Percentiles rank a stretch among this genome's conserved stretches.
Evolutionary conservation across 1,284 basidiomycete species (phyloP).

Genomic region (Moesziomyces antarcticus): DNA sequence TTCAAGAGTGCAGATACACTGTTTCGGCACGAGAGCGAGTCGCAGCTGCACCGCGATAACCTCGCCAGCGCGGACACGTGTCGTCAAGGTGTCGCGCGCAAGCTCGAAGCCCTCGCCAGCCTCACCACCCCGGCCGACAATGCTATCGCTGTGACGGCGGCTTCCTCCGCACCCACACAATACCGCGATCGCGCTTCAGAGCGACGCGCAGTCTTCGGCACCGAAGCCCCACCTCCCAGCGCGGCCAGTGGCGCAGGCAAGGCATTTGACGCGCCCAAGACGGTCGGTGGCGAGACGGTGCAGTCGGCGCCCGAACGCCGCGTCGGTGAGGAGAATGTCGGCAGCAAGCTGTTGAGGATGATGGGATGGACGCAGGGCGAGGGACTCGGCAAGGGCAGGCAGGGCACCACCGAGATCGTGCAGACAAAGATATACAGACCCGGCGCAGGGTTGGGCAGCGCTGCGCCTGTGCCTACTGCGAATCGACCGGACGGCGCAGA

Average conservation of each 20-base stretch:
- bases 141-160: not conserved
- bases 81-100: constrained; percentile 25
- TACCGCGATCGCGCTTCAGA: constrained; percentile 51
- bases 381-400: constrained; percentile 25
- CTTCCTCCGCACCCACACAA: not conserved
- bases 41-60: constrained; percentile 40
- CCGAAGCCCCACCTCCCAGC: constrained; percentile 14
- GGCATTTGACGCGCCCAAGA: constrained; percentile 23
- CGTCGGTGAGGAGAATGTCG: constrained; percentile 39
- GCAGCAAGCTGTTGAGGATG: constrained; percentile 41
- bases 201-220: constrained; percentile 46
- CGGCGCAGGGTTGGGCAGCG: constrained; percentile 41
- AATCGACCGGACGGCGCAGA: constrained; percentile 1
- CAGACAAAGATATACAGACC: constrained; percentile 47
- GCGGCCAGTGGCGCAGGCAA: not conserved
- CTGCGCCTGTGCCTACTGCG: constrained; percentile 7
- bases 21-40: constrained; percentile 30
- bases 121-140: not conserved
- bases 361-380: constrained; percentile 50
- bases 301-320: constrained; percentile 37
- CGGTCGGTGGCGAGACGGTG: not conserved
- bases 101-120: constrained; percentile 3
- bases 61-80: constrained; percentile 23
- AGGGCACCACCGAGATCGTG: constrained; percentile 35
- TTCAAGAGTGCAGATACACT: constrained; percentile 45